Evolutionary conservation across 768 basidiomycete genomes (phyloP).

Genomic region (Nidularia pulvinata): DNA sequence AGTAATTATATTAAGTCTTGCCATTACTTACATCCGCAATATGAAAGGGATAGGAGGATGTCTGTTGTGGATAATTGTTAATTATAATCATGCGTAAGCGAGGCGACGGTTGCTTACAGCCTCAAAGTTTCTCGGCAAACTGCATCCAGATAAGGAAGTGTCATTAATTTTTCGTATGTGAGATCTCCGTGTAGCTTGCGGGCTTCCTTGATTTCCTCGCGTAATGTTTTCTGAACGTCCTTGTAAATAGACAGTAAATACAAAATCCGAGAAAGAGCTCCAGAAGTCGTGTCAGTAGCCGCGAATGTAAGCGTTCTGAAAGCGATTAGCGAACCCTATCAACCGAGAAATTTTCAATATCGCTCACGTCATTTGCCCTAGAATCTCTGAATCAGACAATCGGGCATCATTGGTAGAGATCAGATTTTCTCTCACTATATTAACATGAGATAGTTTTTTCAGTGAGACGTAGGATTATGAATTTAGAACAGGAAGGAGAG

Average conservation of each 20-base stretch:
- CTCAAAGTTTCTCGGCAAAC: conserved; percentile 36
- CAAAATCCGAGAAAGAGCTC: conserved; percentile 32
- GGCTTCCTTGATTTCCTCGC: conserved; percentile 28
- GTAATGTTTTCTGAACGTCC: conserved; percentile 29
- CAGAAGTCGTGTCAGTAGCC: conserved; percentile 43
- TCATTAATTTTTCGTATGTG: conserved; percentile 31
- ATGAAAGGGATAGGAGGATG: conserved; percentile 12
- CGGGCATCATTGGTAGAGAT: conserved; percentile 22
- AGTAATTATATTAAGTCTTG: not conserved
- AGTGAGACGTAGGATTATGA: not conserved
- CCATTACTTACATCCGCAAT: conserved; percentile 9
- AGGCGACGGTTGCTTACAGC: conserved; percentile 19
- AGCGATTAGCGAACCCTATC: not conserved
- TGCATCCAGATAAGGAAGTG: conserved; percentile 33
- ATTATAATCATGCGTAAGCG: not conserved
- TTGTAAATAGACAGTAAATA: conserved; percentile 24
- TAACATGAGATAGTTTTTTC: not conserved
- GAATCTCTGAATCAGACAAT: conserved; percentile 27
- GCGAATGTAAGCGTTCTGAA: conserved; percentile 28
- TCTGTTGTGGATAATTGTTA: conserved; percentile 2
- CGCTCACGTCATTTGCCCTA: conserved; percentile 29
- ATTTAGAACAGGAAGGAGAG: not conserved
- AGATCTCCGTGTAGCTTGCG: conserved; percentile 18
- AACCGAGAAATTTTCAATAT: not conserved
- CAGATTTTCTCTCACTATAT: conserved; percentile 31